Base-by-base conservation (phyloP, 352 stramenopile species). In the Phytophthora pseudosyringae region DNA sequence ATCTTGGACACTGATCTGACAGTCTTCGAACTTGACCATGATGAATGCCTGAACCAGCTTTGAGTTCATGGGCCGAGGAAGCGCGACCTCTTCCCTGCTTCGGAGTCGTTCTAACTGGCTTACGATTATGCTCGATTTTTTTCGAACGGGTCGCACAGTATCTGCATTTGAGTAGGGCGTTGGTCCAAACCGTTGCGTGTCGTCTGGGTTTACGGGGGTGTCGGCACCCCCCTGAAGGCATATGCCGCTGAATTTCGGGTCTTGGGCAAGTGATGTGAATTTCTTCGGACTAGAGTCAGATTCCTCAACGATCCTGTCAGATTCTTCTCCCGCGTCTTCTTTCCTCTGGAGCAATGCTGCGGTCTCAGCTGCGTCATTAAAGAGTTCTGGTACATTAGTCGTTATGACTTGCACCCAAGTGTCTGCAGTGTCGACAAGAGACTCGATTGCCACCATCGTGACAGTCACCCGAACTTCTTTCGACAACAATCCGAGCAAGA, bases 1-100 rank as follows among this genome's bases (percentile, higher is more conserved):
- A 35, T 93, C 83, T 66, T 92, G 84, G n/a, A 92, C 36, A 45
- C 70, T 91, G 33, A 93, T 76, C 66, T 95, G 86, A n/a, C 73
- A 87, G 51, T 95, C 86, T 62, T 89, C 73, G 28, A 93, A 90
- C 26, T 86, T 86, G 8, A 93, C 74, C 46, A 90, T 80, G 13
- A 93, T 63, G 40, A 90, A 90, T 2, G 80, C 71, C 7, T 86
- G 67, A 7, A 81, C 71, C n/a, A 82, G 8, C 8, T 66, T 71
- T 2, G 44, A 64, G 31, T 10, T 62, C 36, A 33, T 31, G 25
- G 21, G 25, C 31, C 33, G 56, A 52, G 59, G 36, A 8, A 56
- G 28, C 18, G 46, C 40, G 1, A 25, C 35, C 7, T 62, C 51
- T 47, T 71, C 49, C 15, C 29, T 62, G 25, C 16, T 55, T 45